These are phyloP conservation scores for Mycena haematopus DNA, from an alignment of 768 basidiomycete genomes.

Conservation along the genomic window DNA sequence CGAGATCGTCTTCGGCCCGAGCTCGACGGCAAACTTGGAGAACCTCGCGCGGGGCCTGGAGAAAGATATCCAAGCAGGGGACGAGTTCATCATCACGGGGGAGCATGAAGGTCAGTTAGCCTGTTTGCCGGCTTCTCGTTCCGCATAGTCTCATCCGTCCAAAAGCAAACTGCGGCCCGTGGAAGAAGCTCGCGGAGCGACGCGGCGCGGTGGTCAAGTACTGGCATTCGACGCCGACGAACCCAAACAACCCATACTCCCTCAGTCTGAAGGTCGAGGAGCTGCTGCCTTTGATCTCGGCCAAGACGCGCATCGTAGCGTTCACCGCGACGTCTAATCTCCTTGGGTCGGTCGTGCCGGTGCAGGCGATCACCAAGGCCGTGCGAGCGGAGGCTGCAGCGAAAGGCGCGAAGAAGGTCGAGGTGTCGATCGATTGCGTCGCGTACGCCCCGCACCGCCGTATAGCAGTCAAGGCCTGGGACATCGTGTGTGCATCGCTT, in stretches of 20 bases:
- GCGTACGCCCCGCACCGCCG: constrained; percentile 78
- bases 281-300: constrained; percentile 65
- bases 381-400: constrained; percentile 56
- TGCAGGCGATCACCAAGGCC: constrained; percentile 61
- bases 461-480: constrained; percentile 79
- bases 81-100: constrained; percentile 79
- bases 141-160: constrained; percentile 1
- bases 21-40: constrained; percentile 72
- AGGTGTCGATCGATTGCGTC: constrained; percentile 78
- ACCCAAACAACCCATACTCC: constrained; percentile 70
- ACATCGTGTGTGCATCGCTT: constrained; percentile 43
- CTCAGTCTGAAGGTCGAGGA: constrained; percentile 59
- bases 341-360: constrained; percentile 68
- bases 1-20: constrained; percentile 72
- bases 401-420: constrained; percentile 63
- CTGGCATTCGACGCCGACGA: constrained; percentile 60
- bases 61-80: constrained; percentile 56
- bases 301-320: constrained; percentile 74
- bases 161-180: constrained; percentile 74
- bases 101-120: constrained; percentile 74
- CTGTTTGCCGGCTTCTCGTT: background rate
- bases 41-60: constrained; percentile 73
- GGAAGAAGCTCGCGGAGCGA: constrained; percentile 75
- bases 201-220: constrained; percentile 59
- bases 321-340: constrained; percentile 81